Conservation (phyloP, 495 filamentous ascomycete species). For the Penicillium alfredii region DNA sequence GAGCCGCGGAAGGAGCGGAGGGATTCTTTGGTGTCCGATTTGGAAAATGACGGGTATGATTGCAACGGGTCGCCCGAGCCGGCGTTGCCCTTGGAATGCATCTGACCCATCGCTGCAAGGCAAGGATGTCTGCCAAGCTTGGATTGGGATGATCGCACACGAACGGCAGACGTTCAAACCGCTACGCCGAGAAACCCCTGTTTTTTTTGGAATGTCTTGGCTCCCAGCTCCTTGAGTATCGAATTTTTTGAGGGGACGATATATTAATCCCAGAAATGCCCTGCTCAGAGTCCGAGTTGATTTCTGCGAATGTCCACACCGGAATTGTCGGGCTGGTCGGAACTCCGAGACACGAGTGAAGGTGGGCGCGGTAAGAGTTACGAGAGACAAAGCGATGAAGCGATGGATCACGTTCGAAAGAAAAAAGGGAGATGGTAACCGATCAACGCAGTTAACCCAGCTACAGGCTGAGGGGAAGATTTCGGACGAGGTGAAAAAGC, state of each 20-base stretch:
- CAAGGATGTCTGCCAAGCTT: slow-evolving; percentile 35
- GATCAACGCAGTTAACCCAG: too few relatives aligned
- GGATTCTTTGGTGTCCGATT: slow-evolving; percentile 93
- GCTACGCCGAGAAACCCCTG: slow-evolving; percentile 22
- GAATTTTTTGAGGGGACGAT: too few relatives aligned
- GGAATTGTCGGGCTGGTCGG: neutral
- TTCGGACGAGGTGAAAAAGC: slow-evolving; percentile 2
- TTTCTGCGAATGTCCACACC: slow-evolving; percentile 2
- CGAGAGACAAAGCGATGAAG: too few relatives aligned
- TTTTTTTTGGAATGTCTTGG: slow-evolving; percentile 39
- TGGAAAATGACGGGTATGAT: slow-evolving; percentile 85
- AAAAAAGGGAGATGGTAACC: too few relatives aligned
- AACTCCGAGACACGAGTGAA: too few relatives aligned
- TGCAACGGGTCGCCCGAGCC: slow-evolving; percentile 54
- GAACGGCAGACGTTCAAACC: slow-evolving; percentile 22
- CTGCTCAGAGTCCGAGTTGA: slow-evolving; percentile 6
- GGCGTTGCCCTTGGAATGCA: slow-evolving; percentile 72
- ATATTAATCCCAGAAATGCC: slow-evolving; percentile 18
- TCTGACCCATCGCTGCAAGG: slow-evolving; percentile 74
- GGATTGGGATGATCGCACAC: slow-evolving; percentile 20
- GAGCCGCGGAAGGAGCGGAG: slow-evolving; percentile 73
- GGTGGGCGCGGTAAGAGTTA: too few relatives aligned
- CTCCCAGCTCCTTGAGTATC: slow-evolving; percentile 16
- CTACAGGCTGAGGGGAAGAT: slow-evolving; percentile 1
- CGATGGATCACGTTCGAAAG: too few relatives aligned